phyloP scores from a whole-genome alignment of 805 yeast genomes.

The Komagataella pseudopastoris region DNA sequence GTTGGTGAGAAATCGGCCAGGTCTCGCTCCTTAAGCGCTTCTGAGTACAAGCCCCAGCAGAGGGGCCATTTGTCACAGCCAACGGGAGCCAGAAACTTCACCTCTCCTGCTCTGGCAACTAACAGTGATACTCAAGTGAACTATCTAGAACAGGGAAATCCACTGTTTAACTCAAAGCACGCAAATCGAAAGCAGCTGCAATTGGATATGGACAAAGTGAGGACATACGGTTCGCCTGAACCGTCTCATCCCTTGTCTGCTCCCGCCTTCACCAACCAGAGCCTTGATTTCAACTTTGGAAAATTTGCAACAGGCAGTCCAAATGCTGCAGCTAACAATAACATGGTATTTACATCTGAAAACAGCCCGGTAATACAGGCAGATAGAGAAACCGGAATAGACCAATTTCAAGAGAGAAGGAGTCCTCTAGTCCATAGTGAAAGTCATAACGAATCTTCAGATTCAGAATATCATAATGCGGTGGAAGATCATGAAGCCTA shows the following conservation, averaged over 20 bases:
- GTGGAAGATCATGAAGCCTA: not conserved
- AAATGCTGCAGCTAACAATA: not conserved
- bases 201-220: not conserved
- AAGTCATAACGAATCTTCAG: not conserved
- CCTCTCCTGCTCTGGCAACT: not conserved
- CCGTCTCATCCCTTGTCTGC: not conserved
- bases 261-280: not conserved
- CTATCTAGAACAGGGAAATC: not conserved
- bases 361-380: not conserved
- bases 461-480: not conserved
- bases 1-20: not conserved
- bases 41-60: not conserved
- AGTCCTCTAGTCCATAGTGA: not conserved
- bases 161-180: not conserved
- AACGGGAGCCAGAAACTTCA: not conserved
- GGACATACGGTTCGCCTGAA: not conserved
- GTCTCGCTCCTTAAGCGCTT: not conserved
- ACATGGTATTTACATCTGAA: not conserved
- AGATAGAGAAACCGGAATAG: not conserved
- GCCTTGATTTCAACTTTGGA: not conserved
- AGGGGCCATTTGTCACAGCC: not conserved
- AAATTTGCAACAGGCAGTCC: not conserved
- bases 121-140: not conserved
- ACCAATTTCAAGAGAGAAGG: not conserved
- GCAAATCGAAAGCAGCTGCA: not conserved